Evolutionary conservation across 1,284 basidiomycete species (phyloP).

Genomic region (Malassezia equina): DNA sequence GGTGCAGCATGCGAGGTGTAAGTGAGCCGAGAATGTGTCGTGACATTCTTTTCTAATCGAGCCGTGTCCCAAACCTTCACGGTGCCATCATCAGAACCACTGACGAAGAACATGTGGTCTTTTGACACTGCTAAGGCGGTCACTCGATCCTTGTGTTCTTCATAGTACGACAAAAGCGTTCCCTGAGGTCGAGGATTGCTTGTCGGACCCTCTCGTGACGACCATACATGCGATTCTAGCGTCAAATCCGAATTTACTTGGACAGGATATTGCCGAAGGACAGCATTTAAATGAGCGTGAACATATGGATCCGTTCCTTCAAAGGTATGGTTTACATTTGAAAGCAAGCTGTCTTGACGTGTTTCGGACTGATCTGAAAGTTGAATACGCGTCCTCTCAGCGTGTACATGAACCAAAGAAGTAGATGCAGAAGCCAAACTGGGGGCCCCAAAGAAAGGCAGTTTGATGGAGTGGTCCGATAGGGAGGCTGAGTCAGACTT

Average conservation of each 20-base stretch:
- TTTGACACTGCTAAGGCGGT: conserved; percentile 76
- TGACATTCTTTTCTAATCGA: conserved; percentile 64
- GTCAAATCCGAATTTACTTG: conserved; percentile 14
- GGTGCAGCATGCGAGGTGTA: conserved; percentile 46
- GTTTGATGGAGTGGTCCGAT: not conserved
- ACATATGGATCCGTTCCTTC: conserved; percentile 43
- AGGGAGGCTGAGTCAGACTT: not conserved
- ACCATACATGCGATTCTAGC: conserved; percentile 1
- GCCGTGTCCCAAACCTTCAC: conserved; percentile 75
- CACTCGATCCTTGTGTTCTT: conserved; percentile 53
- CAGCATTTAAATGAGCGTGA: conserved; percentile 37
- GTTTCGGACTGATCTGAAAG: not conserved
- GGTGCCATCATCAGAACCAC: conserved; percentile 72
- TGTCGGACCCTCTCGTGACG: conserved; percentile 4
- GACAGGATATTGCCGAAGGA: conserved; percentile 24
- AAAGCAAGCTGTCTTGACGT: not conserved
- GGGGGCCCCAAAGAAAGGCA: not conserved
- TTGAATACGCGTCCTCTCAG: not conserved
- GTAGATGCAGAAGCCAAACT: not conserved
- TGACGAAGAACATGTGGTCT: conserved; percentile 87
- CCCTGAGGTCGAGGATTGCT: conserved; percentile 39
- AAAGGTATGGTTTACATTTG: conserved; percentile 23
- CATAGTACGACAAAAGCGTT: conserved; percentile 38
- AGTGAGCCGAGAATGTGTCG: conserved; percentile 49
- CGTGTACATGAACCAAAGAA: conserved; percentile 3